phyloP scores from a whole-genome alignment of 2,329 filamentous ascomycete species.

The Bipolaris bicolor region DNA sequence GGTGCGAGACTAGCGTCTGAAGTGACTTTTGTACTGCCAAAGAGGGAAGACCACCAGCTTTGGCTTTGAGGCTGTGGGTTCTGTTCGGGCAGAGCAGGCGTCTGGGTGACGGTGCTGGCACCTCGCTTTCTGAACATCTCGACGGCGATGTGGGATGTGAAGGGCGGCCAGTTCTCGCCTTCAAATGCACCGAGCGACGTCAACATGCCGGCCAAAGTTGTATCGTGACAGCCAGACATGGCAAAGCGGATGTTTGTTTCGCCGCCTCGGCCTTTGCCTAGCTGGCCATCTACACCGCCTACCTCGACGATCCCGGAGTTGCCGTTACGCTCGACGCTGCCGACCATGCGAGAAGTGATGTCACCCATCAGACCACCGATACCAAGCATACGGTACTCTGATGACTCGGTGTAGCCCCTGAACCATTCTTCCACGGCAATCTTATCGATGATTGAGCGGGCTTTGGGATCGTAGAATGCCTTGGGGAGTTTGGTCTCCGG shows the following conservation, averaged over 20 bases:
- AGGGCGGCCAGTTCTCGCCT: slow-evolving; percentile 81
- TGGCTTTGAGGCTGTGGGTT: slow-evolving; percentile 22
- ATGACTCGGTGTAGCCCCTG: slow-evolving; percentile 79
- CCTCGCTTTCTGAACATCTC: slow-evolving; percentile 76
- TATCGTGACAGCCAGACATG: slow-evolving; percentile 89
- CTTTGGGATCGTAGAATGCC: slow-evolving; percentile 84
- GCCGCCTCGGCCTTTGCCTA: slow-evolving; percentile 53
- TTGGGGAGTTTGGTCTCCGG: slow-evolving; percentile 77
- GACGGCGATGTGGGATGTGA: slow-evolving; percentile 88
- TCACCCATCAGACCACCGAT: slow-evolving; percentile 88
- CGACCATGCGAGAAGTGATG: slow-evolving; percentile 63
- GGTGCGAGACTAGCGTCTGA: slow-evolving; percentile 12
- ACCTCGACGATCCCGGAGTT: slow-evolving; percentile 51
- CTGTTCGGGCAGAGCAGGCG: slow-evolving; percentile 1
- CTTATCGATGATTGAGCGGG: slow-evolving; percentile 69
- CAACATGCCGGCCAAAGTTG: slow-evolving; percentile 82
- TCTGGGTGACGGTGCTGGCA: background rate
- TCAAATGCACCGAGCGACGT: slow-evolving; percentile 80
- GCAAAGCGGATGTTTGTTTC: slow-evolving; percentile 71
- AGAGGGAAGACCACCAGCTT: slow-evolving; percentile 48
- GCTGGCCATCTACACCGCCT: slow-evolving; percentile 39
- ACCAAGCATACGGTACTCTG: slow-evolving; percentile 86
- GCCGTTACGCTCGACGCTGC: slow-evolving; percentile 43
- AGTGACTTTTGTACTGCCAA: slow-evolving; percentile 33
- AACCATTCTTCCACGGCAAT: slow-evolving; percentile 94